Evolutionary conservation across 768 basidiomycete species (phyloP).

Genomic region (Psilocybe azurescens): DNA sequence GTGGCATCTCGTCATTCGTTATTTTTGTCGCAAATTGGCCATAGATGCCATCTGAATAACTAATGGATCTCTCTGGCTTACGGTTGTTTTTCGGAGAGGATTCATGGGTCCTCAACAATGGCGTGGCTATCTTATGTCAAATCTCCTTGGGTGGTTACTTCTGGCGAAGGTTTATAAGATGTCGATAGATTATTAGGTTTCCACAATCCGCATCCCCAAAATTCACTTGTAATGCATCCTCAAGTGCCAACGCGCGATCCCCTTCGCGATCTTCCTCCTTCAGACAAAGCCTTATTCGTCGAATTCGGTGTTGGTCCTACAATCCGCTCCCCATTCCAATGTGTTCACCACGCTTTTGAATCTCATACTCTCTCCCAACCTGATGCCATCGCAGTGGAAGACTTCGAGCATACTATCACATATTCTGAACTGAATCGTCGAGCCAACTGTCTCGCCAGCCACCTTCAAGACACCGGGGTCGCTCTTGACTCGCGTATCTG

Average conservation of each 20-base stretch:
- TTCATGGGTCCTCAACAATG: conserved; percentile 17
- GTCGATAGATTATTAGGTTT: conserved; percentile 13
- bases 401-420: conserved; percentile 51
- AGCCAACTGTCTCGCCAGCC: conserved; percentile 50
- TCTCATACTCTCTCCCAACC: conserved; percentile 47
- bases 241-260: conserved; percentile 24
- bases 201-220: conserved; percentile 15
- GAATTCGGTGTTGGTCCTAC: conserved; percentile 49
- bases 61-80: conserved; percentile 17
- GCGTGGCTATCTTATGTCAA: conserved; percentile 20
- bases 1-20: conserved; percentile 26
- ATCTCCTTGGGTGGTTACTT: conserved; percentile 16
- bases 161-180: conserved; percentile 23
- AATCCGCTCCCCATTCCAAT: conserved; percentile 44
- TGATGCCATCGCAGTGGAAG: conserved; percentile 52
- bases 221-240: conserved; percentile 27
- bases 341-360: conserved; percentile 63
- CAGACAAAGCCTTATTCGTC: conserved; percentile 48
- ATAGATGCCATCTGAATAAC: conserved; percentile 20
- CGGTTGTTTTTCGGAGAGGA: conserved; percentile 30
- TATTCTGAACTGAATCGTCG: conserved; percentile 55
- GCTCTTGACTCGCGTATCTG: conserved; percentile 56
- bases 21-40: conserved; percentile 22
- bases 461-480: conserved; percentile 48
- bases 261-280: conserved; percentile 39